Evolutionary conservation across 345 rosid species (phyloP).

Genomic region (Syzygium oleosum): DNA sequence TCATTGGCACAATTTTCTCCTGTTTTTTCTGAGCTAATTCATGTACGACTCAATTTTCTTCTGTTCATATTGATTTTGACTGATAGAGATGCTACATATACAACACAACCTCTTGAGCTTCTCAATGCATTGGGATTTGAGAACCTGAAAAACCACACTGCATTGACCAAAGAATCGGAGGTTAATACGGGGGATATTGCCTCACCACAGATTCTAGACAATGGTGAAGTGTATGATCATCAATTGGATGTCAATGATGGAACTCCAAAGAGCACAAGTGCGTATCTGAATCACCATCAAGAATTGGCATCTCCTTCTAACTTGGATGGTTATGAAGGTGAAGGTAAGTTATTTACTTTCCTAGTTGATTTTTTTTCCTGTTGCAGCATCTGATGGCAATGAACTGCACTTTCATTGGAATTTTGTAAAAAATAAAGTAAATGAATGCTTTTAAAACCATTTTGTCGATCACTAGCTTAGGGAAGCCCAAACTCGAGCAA

Average conservation of each 20-base stretch:
- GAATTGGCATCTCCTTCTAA: conserved; percentile 27
- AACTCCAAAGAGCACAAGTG: conserved; percentile 16
- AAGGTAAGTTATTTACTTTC: background rate
- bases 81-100: conserved; percentile 86
- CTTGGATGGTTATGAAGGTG: conserved; percentile 68
- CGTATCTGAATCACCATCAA: conserved; percentile 17
- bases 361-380: background rate
- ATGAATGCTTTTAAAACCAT: background rate
- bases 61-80: conserved; percentile 5
- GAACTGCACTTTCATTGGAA: background rate
- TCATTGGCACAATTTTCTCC: background rate
- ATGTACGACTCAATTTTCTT: background rate
- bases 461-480: background rate
- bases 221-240: conserved; percentile 23
- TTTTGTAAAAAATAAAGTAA: background rate
- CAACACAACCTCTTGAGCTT: conserved; percentile 96
- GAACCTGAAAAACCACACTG: conserved; percentile 22
- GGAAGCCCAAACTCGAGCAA: background rate
- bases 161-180: conserved; percentile 36
- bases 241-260: conserved; percentile 23
- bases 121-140: conserved; percentile 71
- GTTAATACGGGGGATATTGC: conserved; percentile 13
- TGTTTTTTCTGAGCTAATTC: background rate
- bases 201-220: background rate
- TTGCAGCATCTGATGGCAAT: background rate